Conservation (phyloP, 1,284 basidiomycete species). For the Heterobasidion irregulare region DNA sequence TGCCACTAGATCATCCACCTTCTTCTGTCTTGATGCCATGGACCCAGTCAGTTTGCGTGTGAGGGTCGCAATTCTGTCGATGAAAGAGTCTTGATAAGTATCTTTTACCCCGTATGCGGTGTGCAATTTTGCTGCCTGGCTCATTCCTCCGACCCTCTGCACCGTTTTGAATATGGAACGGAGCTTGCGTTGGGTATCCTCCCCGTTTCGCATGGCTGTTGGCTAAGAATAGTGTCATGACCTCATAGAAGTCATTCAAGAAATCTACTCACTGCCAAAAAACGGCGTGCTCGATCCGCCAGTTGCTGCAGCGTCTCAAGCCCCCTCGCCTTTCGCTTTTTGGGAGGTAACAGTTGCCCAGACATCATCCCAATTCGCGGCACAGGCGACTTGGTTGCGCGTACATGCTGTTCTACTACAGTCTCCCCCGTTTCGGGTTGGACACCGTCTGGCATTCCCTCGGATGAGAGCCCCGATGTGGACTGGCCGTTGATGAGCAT, state of each 20-base stretch:
- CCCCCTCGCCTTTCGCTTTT: background rate
- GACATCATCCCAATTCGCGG: too few relatives aligned
- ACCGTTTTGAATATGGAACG: background rate
- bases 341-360: too few relatives aligned
- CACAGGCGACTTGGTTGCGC: too few relatives aligned
- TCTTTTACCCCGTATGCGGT: background rate
- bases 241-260: too few relatives aligned
- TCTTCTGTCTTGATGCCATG: conserved; percentile 2
- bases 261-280: background rate
- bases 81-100: background rate
- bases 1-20: background rate
- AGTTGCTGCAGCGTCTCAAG: background rate
- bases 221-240: background rate
- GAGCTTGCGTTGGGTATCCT: background rate
- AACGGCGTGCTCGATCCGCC: background rate
- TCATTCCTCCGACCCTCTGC: background rate
- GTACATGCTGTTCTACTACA: background rate
- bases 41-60: background rate
- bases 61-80: background rate
- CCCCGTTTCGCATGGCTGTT: background rate
- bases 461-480: too few relatives aligned
- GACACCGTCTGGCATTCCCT: too few relatives aligned
- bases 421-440: too few relatives aligned
- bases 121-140: background rate
- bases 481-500: too few relatives aligned